phyloP scores from a whole-genome alignment of 768 basidiomycete species.

The Termitomyces bulborhizus region DNA sequence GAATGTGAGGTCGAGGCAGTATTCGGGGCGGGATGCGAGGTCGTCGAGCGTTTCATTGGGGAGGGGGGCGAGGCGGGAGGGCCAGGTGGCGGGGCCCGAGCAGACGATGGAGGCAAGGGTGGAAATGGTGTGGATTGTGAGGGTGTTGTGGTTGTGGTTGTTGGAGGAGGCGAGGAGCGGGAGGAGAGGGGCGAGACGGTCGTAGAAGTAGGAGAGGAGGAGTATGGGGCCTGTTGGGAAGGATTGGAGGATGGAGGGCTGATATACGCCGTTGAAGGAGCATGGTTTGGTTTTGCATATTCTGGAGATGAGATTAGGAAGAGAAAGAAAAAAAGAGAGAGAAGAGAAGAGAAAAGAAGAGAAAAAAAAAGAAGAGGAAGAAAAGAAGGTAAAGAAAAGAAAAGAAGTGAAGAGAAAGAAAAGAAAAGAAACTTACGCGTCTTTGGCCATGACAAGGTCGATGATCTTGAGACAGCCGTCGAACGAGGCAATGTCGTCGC shows the following conservation, averaged over 20 bases:
- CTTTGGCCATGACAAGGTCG: constrained; percentile 90
- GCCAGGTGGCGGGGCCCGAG: constrained; percentile 58
- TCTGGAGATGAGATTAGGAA: constrained; percentile 25
- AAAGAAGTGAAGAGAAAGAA: neutral
- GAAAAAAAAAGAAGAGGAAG: neutral
- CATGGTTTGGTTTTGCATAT: constrained; percentile 91
- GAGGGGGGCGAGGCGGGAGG: constrained; percentile 32
- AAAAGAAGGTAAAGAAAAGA: too few species aligned
- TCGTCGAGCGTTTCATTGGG: constrained; percentile 41
- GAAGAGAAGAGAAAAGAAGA: neutral
- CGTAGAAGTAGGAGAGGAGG: constrained; percentile 97
- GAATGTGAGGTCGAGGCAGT: constrained; percentile 94
- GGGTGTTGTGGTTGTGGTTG: constrained; percentile 3
- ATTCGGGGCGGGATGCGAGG: constrained; percentile 80
- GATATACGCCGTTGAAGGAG: constrained; percentile 96
- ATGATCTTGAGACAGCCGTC: constrained; percentile 82
- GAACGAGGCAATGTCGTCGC: constrained; percentile 75
- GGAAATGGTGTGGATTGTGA: constrained; percentile 50
- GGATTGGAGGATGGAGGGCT: constrained; percentile 84
- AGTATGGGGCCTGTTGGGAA: constrained; percentile 84
- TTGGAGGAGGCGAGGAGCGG: constrained; percentile 1
- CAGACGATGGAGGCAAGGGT: constrained; percentile 70
- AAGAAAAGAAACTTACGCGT: constrained; percentile 55
- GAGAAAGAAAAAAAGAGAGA: neutral
- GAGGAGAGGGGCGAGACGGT: constrained; percentile 80